Base-by-base conservation (phyloP, 495 filamentous ascomycete species). In the Hypoxylon rickii region DNA sequence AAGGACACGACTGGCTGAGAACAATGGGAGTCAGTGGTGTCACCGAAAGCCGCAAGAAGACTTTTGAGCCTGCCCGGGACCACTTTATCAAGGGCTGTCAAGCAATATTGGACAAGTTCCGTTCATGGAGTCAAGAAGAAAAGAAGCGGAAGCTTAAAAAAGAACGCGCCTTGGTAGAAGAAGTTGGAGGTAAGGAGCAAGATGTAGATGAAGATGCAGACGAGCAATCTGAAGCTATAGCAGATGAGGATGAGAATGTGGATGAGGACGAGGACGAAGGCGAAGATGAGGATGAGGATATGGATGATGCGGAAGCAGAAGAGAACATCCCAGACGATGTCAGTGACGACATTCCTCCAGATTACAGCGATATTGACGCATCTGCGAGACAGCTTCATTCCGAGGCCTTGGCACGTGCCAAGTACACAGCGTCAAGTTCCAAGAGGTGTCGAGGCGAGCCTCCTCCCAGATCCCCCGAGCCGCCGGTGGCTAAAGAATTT, bases 1-100 rank as follows among this genome's bases (percentile, higher is more conserved):
- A 88, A 65, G 85, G 92, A n/a, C 87, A 84, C 31, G 94, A 97
- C 66, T 99, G 94, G 94, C 76, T 97, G 49, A 87, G 89, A 47
- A 79, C 89, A 1, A 93, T 99, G 86, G 94, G 94, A n/a, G 86
- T 97, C 37, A 89, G 83, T 42, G 88, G 89, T 8, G 83, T 92
- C 17, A 90, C 91, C 7, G 93, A 95, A 58, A 80, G 79, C 40
- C 87, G 88, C 49, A 89, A 86, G 73, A 94, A 88, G 63, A 83
- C 84, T 36, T 96, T 89, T 69, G 92, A 96, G 66, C 86, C 88
- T 29, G 92, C 95, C 50, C 83, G 92, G 21, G 79, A 86, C 42
- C 84, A 90, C 62, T 93, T 97, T 64, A 86, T 96, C 48, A 77
- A 77, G 41, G 89, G 93, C 41, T 89, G 96, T 26, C 78, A 87